Base-by-base conservation (phyloP, 1,284 basidiomycete species). In the Sporisorium exsertum region DNA sequence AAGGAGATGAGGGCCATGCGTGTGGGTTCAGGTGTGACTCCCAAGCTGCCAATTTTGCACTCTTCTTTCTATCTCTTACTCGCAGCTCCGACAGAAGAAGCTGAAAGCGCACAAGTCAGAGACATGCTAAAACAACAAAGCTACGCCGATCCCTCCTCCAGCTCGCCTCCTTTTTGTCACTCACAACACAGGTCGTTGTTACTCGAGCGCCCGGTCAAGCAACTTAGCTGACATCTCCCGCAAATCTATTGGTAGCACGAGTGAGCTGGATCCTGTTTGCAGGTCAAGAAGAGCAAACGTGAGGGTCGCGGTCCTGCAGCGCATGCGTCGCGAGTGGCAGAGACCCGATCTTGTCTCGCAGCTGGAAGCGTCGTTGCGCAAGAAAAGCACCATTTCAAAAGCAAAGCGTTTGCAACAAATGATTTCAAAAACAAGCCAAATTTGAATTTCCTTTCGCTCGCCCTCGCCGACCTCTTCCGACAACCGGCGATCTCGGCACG, bases 401-500 rank as follows among this genome's bases (percentile, higher is more conserved):
- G n/a, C n/a, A n/a, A n/a, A n/a, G n/a, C n/a, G n/a, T n/a, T n/a
- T n/a, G n/a, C n/a, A n/a, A n/a, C n/a, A n/a, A 49, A 3, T 15
- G 40, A 29, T 35, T 52, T 50, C 26, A 18, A 27, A 32, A 20
- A 4, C n/a, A n/a, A n/a, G n/a, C n/a, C n/a, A 15, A 27, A 52
- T 27, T 52, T 60, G 24, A 5, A 5, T 32, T 32, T 32, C 29
- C 10, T 32, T 10, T 10, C n/a, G 16, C 33, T 49, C 52, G 51
- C 33, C 27, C 57, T 56, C 52, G 60, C 66, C 66, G 57, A 64
- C 60, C 60, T 63, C 56, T 63, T 59, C 66, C 66, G 57, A 67
- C 0, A 37, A 68, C 58, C 63, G 55, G 55, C 9, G 24, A 56
- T 58, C 61, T 64, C 55, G 10, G 40, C 40, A 43, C 6, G n/a